phyloP scores from a whole-genome alignment of 768 basidiomycete genomes.

The Strobilomyces dryophilus region DNA sequence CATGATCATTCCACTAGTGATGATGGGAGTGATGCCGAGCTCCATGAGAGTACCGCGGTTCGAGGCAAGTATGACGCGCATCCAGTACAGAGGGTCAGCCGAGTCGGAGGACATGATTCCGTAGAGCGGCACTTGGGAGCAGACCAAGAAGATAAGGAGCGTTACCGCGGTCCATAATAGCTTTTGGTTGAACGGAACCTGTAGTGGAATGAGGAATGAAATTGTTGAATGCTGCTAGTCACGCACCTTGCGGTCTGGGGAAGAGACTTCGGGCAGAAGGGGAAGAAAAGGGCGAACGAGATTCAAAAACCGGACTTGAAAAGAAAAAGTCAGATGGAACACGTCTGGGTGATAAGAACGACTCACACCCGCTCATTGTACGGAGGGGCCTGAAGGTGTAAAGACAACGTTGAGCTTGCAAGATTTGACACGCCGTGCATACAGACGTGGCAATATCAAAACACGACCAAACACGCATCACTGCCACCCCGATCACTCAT shows the following conservation, averaged over 20 bases:
- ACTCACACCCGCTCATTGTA: constrained; percentile 81
- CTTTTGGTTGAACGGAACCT: constrained; percentile 99
- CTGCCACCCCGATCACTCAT: constrained; percentile 11
- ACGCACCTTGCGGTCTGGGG: constrained; percentile 91
- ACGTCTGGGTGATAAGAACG: not conserved
- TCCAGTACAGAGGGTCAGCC: constrained; percentile 98
- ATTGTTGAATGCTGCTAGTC: not conserved
- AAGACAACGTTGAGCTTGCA: constrained; percentile 19
- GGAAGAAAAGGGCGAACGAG: constrained; percentile 98
- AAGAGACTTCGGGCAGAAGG: constrained; percentile 94
- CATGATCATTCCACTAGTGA: constrained; percentile 99
- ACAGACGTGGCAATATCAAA: constrained; percentile 31
- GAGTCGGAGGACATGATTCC: constrained; percentile 99
- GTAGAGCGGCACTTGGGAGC: constrained; percentile 98
- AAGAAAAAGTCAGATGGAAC: not conserved
- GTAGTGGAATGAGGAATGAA: constrained; percentile 3
- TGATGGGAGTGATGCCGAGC: constrained; percentile 95
- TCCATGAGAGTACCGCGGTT: constrained; percentile 99
- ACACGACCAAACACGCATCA: constrained; percentile 24
- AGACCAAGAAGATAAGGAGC: constrained; percentile 98
- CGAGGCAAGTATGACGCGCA: constrained; percentile 98
- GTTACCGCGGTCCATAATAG: constrained; percentile 98
- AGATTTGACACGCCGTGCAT: constrained; percentile 12
- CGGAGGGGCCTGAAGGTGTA: constrained; percentile 19
- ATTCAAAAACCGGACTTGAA: constrained; percentile 85